Evolutionary conservation across 2,329 filamentous ascomycete genomes (phyloP), one percentile per base, ranked within the genome.

Genomic region (Venturia asperata): DNA sequence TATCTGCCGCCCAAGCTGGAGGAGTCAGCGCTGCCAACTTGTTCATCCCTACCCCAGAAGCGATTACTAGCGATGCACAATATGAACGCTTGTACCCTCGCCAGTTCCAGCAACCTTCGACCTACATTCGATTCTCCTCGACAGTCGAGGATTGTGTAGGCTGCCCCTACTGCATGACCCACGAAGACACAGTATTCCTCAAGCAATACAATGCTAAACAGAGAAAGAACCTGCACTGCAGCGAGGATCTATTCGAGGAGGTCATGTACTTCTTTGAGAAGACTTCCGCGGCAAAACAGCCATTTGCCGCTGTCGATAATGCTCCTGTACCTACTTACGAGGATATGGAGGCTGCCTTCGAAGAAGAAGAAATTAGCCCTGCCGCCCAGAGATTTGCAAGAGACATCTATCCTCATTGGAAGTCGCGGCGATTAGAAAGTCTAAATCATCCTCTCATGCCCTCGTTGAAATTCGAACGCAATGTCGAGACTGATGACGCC

Each of bases 61-160:
- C 85, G 68, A 79, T 83, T 21, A 45, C 64, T 43, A 60, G 37
- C 69, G 77, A 81, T 71, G 84, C 83, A 76, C 81, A 79, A 69
- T 99, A 97, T 87, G 91, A 95, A 77, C 85, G 88, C 72, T 84
- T 97, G 71, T 97, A 97, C 75, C 85, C 88, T 62, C 86, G 85
- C 69, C 80, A 82, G 66, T 97, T 93, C 78, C 84, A 87, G 72
- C 89, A 95, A 76, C 92, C 94, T 63, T 87, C 88, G 67, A 94
- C 92, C 67, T 97, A 97, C 78, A 96, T 99, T 75, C 91, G 93
- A 69, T 97, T 96, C 79, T 97, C 94, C 69, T 93, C 96, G 70
- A 99, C 94, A 2, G 93, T 99, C 67, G 94, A 99, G 78, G 94
- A 99, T 77, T 96, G 89, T 72, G 88, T 91, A 73, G 90, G 90